Base-by-base conservation (phyloP, 1,284 basidiomycete genomes). In the Sporisorium sorghi region DNA sequence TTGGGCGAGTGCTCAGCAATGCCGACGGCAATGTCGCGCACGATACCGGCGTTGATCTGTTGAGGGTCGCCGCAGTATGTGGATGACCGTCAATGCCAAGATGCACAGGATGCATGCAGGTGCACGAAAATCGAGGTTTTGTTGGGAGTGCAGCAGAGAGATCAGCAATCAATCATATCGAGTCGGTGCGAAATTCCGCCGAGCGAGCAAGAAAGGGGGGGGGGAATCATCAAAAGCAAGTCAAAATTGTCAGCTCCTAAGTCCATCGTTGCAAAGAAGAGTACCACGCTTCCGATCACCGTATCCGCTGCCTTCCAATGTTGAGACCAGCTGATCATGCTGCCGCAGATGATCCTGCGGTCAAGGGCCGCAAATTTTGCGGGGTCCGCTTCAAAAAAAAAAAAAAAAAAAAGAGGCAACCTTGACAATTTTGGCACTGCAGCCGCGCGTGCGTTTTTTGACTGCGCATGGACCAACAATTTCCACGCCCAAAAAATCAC, bases 31-130 rank as follows among this genome's bases (percentile, higher is more conserved):
- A 99, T 90, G 85, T 94, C 93, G 78, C 91, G 91, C 69, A 97
- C 93, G 85, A 99, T 99, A 58, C 93, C 93, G 73, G 94, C 97
- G 87, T 99, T 99, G 89, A 94, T 95, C 92, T 94, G 75, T n/a
- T 39, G 1, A 5, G 37, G 6, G 35, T 37, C 35, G 37, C 35
- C 17, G 37, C 37, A 19, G 37, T 15, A 19, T 14, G n/a, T n/a
- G 37, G 15, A 37, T n/a, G 35, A 8, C 35, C 8, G 44, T 10
- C 28, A 28, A 30, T 46, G 35, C 32, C 37, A 23, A 21, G n/a
- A 30, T 23, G 30, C 19, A 32, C 14, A 10, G n/a, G 12, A 47
- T 56, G 54, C 54, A 33, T 32, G 28, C 23, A 21, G 21, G 23
- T 50, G 35, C 30, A 33, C 12, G 32, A 52, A 11, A 21, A 12